Evolutionary conservation across 108 stramenopile species (phyloP).

Genomic region (Nannochloropsis granulata): DNA sequence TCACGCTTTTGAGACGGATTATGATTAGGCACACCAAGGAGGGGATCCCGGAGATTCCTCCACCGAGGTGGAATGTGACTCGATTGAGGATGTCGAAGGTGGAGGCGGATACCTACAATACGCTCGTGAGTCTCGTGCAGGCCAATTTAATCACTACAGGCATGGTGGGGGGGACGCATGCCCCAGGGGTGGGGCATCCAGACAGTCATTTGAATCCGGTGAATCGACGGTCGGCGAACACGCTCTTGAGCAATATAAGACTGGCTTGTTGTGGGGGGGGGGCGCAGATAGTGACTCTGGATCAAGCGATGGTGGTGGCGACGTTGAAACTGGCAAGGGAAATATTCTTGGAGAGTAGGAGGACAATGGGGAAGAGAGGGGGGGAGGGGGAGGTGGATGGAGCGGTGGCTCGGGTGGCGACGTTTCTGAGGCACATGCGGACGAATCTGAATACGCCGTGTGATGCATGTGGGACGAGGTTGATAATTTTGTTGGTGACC

Average conservation of each 20-base stretch:
- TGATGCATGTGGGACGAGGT: slow-evolving; percentile 8
- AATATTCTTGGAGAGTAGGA: not conserved
- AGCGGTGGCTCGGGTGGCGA: not conserved
- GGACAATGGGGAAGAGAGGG: slow-evolving; percentile 2
- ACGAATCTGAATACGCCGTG: not conserved
- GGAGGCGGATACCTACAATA: slow-evolving; percentile 15
- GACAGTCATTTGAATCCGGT: not conserved
- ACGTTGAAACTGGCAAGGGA: slow-evolving; percentile 13
- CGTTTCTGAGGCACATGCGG: not conserved
- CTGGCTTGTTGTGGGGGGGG: slow-evolving; percentile 28
- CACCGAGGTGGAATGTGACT: not conserved
- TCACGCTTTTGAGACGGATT: not conserved
- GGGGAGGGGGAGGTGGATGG: not conserved
- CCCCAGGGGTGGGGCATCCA: not conserved
- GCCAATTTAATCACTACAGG: slow-evolving; percentile 17
- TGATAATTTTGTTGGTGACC: slow-evolving; percentile 13
- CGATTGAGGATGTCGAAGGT: slow-evolving; percentile 7
- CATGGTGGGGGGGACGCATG: slow-evolving; percentile 9
- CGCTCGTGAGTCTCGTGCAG: slow-evolving; percentile 9
- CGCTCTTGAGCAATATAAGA: slow-evolving; percentile 15
- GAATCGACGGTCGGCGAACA: not conserved
- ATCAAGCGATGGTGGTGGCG: not conserved
- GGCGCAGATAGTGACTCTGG: slow-evolving; percentile 4
- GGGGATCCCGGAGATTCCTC: slow-evolving; percentile 3
- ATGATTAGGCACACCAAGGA: slow-evolving; percentile 34